Conservation (phyloP, 2,329 filamentous ascomycete genomes). For the Fusarium subglutinans region DNA sequence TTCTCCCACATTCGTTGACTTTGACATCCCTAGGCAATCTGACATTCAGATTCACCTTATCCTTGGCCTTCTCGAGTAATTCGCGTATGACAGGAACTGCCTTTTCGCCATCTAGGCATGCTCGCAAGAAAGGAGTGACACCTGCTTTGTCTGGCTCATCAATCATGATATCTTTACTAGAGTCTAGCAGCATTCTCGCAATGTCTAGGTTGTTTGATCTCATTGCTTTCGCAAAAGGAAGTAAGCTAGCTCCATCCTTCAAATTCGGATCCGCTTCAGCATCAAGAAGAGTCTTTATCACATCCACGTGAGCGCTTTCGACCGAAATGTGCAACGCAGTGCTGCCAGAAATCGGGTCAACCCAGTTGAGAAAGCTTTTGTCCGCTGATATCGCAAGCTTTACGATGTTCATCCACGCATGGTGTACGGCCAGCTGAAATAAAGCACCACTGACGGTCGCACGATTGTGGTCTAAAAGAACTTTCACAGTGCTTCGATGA, state of each 20-base stretch:
- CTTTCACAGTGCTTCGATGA: neutral
- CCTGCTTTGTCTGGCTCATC: neutral
- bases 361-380: neutral
- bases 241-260: neutral
- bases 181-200: neutral
- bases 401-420: fast-evolving
- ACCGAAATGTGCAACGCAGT: neutral
- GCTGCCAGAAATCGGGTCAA: neutral
- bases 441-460: neutral
- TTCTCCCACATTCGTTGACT: neutral
- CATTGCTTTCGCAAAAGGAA: neutral
- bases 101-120: neutral
- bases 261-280: neutral
- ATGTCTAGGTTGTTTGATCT: neutral
- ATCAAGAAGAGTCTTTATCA: neutral
- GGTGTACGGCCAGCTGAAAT: neutral
- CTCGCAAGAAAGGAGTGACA: neutral
- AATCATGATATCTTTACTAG: fast-evolving
- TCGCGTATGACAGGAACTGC: neutral
- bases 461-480: neutral
- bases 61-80: neutral
- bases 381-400: neutral
- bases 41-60: neutral
- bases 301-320: neutral
- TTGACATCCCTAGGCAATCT: neutral